A percentile compares a stretch with the other conserved stretches of the same genome.
Conservation (phyloP, 2,329 filamentous ascomycete genomes). For the Ophiosphaerella narmari region DNA sequence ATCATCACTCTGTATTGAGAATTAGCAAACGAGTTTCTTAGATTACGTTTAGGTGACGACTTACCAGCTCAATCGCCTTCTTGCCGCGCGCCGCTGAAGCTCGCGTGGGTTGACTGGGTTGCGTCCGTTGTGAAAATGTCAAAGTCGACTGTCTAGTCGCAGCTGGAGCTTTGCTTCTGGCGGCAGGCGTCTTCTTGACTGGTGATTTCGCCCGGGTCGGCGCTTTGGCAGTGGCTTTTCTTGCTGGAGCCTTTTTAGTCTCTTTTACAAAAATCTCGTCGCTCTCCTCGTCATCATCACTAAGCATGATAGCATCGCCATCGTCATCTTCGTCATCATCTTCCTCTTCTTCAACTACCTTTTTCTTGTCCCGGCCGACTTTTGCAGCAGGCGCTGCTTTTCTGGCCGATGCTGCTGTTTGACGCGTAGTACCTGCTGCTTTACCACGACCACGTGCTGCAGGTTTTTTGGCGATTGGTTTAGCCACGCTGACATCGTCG, state of each 20-base stretch:
- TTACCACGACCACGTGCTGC: constrained; percentile 54
- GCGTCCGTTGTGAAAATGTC: constrained; percentile 48
- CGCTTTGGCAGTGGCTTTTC: constrained; percentile 24
- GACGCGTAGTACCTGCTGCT: constrained; percentile 45
- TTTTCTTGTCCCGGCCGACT: constrained; percentile 47
- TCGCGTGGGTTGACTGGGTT: constrained; percentile 38
- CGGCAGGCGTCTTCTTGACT: constrained; percentile 29
- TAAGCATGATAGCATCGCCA: constrained; percentile 50
- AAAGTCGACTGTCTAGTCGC: constrained; percentile 47
- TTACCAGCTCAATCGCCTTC: constrained; percentile 48
- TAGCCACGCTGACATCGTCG: constrained; percentile 38
- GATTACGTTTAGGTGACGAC: constrained; percentile 8
- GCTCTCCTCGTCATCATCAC: constrained; percentile 55
- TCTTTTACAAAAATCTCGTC: constrained; percentile 51
- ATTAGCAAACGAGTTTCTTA: constrained; percentile 6
- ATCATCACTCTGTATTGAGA: constrained; percentile 44
- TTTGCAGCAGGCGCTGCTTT: constrained; percentile 41
- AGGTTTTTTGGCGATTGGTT: constrained; percentile 44
- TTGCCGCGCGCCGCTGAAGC: constrained; percentile 28
- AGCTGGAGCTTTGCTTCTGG: constrained; percentile 22
- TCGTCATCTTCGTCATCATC: constrained; percentile 43
- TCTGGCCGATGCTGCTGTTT: constrained; percentile 33
- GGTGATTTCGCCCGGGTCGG: constrained; percentile 31
- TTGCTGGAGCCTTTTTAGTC: constrained; percentile 33
- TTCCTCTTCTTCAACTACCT: constrained; percentile 49